phyloP scores from a whole-genome alignment of 1,284 basidiomycete species.

The Meira miltonrushii region DNA sequence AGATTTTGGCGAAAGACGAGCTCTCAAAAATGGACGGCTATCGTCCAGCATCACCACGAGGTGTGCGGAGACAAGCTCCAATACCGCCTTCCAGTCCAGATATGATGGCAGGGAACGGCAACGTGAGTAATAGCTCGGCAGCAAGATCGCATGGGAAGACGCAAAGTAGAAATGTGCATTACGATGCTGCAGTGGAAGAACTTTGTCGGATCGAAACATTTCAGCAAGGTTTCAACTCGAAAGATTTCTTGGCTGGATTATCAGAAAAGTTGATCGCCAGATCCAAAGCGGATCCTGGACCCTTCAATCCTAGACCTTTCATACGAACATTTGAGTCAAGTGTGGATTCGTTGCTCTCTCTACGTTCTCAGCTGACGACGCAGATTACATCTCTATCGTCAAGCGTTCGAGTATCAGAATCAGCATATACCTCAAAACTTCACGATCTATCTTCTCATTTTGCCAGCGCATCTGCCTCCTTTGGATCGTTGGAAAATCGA shows the following conservation, averaged over 20 bases:
- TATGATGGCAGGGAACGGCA: neutral
- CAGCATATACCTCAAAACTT: constrained; percentile 91
- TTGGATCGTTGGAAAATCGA: constrained; percentile 41
- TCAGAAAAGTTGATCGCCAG: constrained; percentile 79
- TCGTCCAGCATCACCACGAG: constrained; percentile 5
- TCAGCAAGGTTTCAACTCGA: constrained; percentile 83
- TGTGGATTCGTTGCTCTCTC: constrained; percentile 75
- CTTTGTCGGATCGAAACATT: constrained; percentile 66
- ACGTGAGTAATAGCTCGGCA: neutral
- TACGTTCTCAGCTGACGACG: constrained; percentile 79
- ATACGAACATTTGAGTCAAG: constrained; percentile 84
- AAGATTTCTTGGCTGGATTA: constrained; percentile 77
- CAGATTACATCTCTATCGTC: constrained; percentile 87
- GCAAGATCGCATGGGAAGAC: constrained; percentile 2
- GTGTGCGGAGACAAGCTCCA: constrained; percentile 3
- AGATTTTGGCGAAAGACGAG: too few species aligned
- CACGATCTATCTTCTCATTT: constrained; percentile 85
- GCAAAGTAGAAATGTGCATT: constrained; percentile 13
- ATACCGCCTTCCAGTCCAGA: constrained; percentile 4
- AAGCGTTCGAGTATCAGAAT: constrained; percentile 79
- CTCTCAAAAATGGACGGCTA: neutral
- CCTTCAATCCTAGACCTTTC: constrained; percentile 90
- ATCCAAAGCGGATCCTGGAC: constrained; percentile 74
- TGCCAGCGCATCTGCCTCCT: constrained; percentile 56
- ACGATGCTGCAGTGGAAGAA: constrained; percentile 61